Evolutionary conservation across 805 yeast species (phyloP).

Genomic region (Sugiyamaella chiloensis): DNA sequence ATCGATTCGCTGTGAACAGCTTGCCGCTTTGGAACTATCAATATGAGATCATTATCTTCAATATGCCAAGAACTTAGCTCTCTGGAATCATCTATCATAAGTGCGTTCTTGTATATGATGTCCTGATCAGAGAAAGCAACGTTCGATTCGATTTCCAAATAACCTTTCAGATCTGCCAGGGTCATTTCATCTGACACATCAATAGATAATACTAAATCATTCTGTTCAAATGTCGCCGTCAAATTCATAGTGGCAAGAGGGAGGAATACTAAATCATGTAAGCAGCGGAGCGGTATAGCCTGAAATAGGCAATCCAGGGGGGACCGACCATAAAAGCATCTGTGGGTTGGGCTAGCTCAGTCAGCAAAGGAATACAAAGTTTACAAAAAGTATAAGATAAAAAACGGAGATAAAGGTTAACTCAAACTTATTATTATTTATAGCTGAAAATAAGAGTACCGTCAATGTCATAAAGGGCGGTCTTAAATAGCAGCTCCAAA

Average conservation of each 20-base stretch:
- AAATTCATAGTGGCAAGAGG: too few relatives aligned
- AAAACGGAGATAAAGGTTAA: neutral
- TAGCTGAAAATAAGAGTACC: too few relatives aligned
- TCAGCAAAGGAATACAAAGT: too few relatives aligned
- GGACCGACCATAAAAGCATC: too few relatives aligned
- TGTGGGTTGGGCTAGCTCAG: too few relatives aligned
- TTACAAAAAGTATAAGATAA: neutral
- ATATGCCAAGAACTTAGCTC: conserved; percentile 49
- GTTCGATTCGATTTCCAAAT: conserved; percentile 65
- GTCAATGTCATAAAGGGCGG: too few relatives aligned
- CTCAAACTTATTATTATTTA: neutral
- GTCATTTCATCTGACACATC: conserved; percentile 67
- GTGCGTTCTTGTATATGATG: conserved; percentile 47
- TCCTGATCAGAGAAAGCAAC: conserved; percentile 47
- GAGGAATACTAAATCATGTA: too few relatives aligned
- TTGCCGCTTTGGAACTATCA: conserved; percentile 27
- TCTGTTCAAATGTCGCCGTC: conserved; percentile 47
- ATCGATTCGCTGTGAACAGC: conserved; percentile 2
- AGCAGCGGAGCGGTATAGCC: too few relatives aligned
- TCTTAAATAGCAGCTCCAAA: conserved; percentile 11
- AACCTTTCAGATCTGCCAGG: conserved; percentile 66
- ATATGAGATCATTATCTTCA: conserved; percentile 57
- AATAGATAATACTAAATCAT: conserved; percentile 50
- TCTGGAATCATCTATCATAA: conserved; percentile 35
- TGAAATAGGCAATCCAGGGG: too few relatives aligned